Base-by-base conservation (phyloP, 768 basidiomycete species). In the Collybiopsis luxurians region DNA sequence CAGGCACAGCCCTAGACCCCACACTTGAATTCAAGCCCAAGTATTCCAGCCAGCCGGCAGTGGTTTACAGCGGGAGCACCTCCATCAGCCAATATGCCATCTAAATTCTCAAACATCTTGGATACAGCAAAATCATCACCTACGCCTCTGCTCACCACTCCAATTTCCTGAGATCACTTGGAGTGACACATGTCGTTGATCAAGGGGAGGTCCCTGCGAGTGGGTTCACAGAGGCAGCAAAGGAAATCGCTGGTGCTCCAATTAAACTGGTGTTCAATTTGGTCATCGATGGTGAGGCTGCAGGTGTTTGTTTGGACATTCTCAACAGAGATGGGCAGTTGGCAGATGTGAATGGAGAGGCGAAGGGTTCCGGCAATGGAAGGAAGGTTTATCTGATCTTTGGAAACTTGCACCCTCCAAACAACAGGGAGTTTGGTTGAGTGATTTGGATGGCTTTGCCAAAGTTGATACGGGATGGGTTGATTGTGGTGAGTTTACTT, bases 11-110 rank as follows among this genome's bases (percentile, higher is more conserved):
- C 49, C 68, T 83, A 52, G 62, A 67, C 51, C 59, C 75, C 9
- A 76, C 79, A 0, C 69, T 76, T 63, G 71, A 70, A 39, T 60
- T 67, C 15, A 69, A 66, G 19, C 72, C 71, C 39, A 77, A 73
- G 43, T 80, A 81, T 60, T 66, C 66, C 36, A 77, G 71, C 4
- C 71, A 72, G 50, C 74, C 80, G 0, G 72, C 81, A 43, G 56
- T 83, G 27, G 73, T 83, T 53, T 65, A 80, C 17, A 81, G 81
- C 30, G 81, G 81, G 4, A 64, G 74, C 26, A 74, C 74, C 43
- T 80, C 78, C 38, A 77, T 81, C 2, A 81, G 81, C 38, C 79
- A 81, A 71, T 76, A 70, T 31, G 54, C 45, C 11, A 55, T 55
- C 19, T 44, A 55, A 38, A 7, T 55, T 3, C 28, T 55, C 19